Base-by-base conservation (phyloP, 768 basidiomycete species). In the Hericium erinaceus region DNA sequence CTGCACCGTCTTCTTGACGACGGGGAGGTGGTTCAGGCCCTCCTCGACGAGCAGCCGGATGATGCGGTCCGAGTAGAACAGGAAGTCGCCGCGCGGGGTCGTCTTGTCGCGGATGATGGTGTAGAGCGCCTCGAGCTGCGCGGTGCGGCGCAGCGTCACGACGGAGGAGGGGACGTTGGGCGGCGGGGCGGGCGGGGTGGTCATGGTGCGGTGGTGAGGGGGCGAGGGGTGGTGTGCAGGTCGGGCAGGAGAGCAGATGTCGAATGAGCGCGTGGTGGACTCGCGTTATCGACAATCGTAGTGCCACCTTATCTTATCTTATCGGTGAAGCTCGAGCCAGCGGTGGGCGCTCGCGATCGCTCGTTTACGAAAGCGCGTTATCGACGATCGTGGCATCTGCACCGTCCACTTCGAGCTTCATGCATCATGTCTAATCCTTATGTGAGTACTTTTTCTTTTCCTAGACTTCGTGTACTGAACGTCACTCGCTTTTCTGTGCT, bases 41-140 rank as follows among this genome's bases (percentile, higher is more conserved):
- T 89, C 83, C 69, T 88, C 87, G 20, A 90, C 87, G 56, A 91
- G 77, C 48, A 89, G 66, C 51, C 87, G 76, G 64, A 98, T 98
- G 70, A 98, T 93, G 16, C 94, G 79, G 72, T 94, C 92, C 11
- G 88, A 89, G 70, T 95, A 95, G 73, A 98, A 99, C 60, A 99
- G 80, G 66, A 99, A 99, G 68, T 98, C 97, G 8, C 94, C 94
- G 55, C 94, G 76, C 26, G 81, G 81, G 3, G 95, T 97, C 44
- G 86, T 81, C 72, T 85, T 87, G 71, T 95, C 86, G 54, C 95
- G 73, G 69, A 97, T 95, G 70, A 97, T 95, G 11, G 94, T 98
- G 74, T 95, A 90, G 33, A 98, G 76, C 2, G 93, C 94, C 69
- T 97, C 94, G 20, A 99, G 83, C 73, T 98, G 95, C 1, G 89